Percentiles rank a stretch among this genome's conserved stretches.
Evolutionary conservation across 2,329 filamentous ascomycete genomes (phyloP).

Genomic region (Arthrobotrys entomopaga): DNA sequence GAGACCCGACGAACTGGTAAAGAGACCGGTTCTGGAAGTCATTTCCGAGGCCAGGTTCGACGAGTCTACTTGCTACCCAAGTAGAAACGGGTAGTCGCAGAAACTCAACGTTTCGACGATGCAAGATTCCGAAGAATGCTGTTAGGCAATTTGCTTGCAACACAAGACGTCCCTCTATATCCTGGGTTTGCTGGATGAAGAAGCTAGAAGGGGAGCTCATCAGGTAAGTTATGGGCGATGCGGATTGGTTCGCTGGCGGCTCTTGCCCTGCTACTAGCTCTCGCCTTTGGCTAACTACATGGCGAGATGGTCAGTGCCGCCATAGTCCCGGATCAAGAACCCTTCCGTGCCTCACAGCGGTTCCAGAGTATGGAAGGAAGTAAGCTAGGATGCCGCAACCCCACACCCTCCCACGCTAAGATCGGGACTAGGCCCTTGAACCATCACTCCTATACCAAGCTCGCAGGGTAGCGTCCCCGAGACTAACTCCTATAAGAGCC

Average conservation of each 20-base stretch:
- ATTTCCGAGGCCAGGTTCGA: conserved; percentile 51
- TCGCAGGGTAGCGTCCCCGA: no score
- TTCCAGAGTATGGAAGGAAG: neutral
- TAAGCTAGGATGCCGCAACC: no score
- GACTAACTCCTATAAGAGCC: neutral
- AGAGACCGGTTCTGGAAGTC: conserved; percentile 51
- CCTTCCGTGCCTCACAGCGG: conserved; percentile 1
- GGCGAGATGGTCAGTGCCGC: neutral
- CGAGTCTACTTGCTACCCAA: conserved; percentile 37
- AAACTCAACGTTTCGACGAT: conserved; percentile 35
- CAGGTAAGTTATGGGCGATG: conserved; percentile 12
- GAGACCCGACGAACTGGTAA: conserved; percentile 33
- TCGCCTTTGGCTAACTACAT: conserved; percentile 20
- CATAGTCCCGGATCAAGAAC: neutral
- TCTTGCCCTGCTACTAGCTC: no score
- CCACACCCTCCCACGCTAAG: neutral
- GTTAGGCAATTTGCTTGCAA: conserved; percentile 32
- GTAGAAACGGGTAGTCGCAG: conserved; percentile 36
- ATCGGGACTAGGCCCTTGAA: conserved; percentile 9
- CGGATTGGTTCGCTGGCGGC: neutral
- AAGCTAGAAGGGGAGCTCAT: conserved; percentile 43
- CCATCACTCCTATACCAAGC: conserved; percentile 8
- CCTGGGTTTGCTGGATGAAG: conserved; percentile 29
- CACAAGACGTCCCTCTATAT: conserved; percentile 36
- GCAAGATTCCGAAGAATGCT: conserved; percentile 47